Evolutionary conservation across 225 moss, liverwort and hornwort genomes (phyloP).

Genomic region (Bryoerythrophyllum caledonicum): DNA sequence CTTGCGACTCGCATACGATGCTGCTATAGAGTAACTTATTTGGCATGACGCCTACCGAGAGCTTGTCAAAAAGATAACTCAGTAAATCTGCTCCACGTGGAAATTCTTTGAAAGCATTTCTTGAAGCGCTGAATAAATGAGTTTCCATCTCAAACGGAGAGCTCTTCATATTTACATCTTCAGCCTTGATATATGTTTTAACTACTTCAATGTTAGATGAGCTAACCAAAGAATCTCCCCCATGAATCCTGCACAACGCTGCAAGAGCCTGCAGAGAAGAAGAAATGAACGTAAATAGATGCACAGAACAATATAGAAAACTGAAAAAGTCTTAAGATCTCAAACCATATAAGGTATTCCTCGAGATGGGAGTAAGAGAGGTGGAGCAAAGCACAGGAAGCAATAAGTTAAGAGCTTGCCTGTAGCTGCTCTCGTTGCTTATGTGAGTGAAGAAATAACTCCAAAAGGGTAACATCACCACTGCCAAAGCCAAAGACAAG

Average conservation of each 20-base stretch:
- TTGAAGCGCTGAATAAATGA: slow-evolving; percentile 44
- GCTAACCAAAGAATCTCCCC: slow-evolving; percentile 19
- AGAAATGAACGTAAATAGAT: slow-evolving; percentile 9
- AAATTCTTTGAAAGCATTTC: slow-evolving; percentile 63
- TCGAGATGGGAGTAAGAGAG: slow-evolving; percentile 1
- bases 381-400: neutral
- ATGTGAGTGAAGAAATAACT: slow-evolving; percentile 88
- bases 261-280: slow-evolving; percentile 54
- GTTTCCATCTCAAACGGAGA: slow-evolving; percentile 35
- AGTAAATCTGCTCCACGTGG: slow-evolving; percentile 92
- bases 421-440: slow-evolving; percentile 85
- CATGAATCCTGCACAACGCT: slow-evolving; percentile 51
- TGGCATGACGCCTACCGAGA: slow-evolving; percentile 57
- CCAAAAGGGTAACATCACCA: slow-evolving; percentile 76
- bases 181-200: slow-evolving; percentile 11
- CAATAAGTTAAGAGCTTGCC: slow-evolving; percentile 32
- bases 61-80: slow-evolving; percentile 82
- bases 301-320: slow-evolving; percentile 11
- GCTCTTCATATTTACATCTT: slow-evolving; percentile 30
- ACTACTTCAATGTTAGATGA: slow-evolving; percentile 21
- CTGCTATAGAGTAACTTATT: neutral
- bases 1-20: neutral
- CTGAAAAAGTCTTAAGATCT: neutral
- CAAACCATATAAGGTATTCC: neutral
- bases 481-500: slow-evolving; percentile 67